Evolutionary conservation across 805 yeast genomes (phyloP).

Genomic region (Huiozyma naganishii): DNA sequence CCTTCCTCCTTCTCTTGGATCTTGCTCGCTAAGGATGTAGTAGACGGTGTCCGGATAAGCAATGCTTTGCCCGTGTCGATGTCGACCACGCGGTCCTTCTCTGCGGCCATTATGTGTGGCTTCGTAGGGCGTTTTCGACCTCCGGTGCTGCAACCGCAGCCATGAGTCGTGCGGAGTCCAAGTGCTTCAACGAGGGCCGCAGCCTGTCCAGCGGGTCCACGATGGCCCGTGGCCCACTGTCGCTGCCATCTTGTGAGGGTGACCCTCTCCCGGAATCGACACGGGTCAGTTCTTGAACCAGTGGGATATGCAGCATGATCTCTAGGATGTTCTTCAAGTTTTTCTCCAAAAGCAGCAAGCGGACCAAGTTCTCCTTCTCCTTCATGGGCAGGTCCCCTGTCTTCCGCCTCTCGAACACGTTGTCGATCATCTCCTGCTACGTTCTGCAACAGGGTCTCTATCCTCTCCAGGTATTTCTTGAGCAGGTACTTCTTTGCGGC

Average conservation of each 20-base stretch:
- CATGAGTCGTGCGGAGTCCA: conserved; percentile 12
- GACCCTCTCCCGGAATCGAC: neutral
- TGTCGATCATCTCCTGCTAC: conserved; percentile 43
- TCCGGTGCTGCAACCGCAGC: conserved; percentile 32
- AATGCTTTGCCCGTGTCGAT: conserved; percentile 47
- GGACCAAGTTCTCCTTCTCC: conserved; percentile 65
- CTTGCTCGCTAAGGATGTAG: conserved; percentile 55
- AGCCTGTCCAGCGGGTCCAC: neutral
- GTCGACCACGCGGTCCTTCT: neutral
- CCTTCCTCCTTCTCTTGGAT: conserved; percentile 89
- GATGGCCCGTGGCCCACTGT: conserved; percentile 3
- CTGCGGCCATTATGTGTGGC: neutral
- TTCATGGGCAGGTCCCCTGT: conserved; percentile 44
- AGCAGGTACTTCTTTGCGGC: conserved; percentile 27
- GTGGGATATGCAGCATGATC: conserved; percentile 25
- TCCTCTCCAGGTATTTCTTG: conserved; percentile 33
- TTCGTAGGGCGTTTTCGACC: conserved; percentile 45
- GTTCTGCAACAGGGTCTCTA: conserved; percentile 25
- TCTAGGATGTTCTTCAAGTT: conserved; percentile 48
- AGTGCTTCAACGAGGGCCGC: conserved; percentile 12
- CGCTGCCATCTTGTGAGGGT: conserved; percentile 1
- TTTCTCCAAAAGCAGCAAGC: conserved; percentile 59
- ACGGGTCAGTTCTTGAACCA: conserved; percentile 8
- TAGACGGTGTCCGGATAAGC: conserved; percentile 45
- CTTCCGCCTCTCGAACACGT: conserved; percentile 47